Evolutionary conservation across 2,329 filamentous ascomycete genomes (phyloP).

Genomic region (Colletotrichum sp.): DNA sequence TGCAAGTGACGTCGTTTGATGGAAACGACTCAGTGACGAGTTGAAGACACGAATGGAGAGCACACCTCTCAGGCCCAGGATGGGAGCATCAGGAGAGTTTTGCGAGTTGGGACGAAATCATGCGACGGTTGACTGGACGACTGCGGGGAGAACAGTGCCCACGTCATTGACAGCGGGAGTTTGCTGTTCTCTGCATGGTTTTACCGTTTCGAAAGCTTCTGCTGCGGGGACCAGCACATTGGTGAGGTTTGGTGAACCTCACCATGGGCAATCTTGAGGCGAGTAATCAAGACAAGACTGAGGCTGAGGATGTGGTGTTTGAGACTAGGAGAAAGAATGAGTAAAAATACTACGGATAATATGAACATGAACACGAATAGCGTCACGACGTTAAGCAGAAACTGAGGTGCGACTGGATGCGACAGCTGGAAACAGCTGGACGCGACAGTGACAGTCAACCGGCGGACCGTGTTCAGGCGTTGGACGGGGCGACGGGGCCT

Average conservation of each 20-base stretch:
- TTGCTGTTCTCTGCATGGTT: constrained; percentile 13
- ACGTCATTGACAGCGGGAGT: constrained; percentile 18
- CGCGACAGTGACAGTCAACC: background rate
- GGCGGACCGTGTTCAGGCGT: background rate
- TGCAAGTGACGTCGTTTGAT: background rate
- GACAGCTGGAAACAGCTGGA: background rate
- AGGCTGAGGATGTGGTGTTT: background rate
- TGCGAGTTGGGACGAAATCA: constrained; percentile 12
- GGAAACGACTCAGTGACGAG: background rate
- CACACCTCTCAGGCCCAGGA: background rate
- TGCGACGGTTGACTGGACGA: constrained; percentile 14
- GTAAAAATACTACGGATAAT: background rate
- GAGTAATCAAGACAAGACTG: background rate
- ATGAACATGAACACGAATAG: background rate
- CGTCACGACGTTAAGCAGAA: background rate
- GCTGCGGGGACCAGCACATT: background rate
- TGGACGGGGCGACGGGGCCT: constrained; percentile 6
- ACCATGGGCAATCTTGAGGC: background rate
- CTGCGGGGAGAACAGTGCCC: background rate
- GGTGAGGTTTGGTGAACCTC: background rate
- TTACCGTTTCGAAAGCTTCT: background rate
- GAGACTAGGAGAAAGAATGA: background rate
- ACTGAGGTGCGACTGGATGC: background rate
- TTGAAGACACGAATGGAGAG: background rate
- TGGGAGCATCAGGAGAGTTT: background rate